These are phyloP conservation scores for Alliaria petiolata DNA, from an alignment of 345 rosid species.

Conservation along the genomic window DNA sequence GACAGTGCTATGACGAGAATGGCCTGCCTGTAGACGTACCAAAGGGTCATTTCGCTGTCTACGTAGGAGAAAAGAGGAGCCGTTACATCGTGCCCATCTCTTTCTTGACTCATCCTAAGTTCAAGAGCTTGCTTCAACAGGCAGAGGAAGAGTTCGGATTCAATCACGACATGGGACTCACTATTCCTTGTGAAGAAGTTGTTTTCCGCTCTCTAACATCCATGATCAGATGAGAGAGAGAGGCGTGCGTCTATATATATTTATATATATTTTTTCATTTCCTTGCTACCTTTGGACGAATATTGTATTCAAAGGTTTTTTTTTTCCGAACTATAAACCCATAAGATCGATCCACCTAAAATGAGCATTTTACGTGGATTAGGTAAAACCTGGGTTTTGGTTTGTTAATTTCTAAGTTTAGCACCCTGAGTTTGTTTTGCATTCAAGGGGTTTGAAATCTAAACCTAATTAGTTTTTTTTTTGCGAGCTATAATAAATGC, in stretches of 20 bases:
- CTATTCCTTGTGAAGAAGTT: constrained; percentile 93
- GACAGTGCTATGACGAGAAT: constrained; percentile 41
- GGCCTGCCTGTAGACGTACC: constrained; percentile 83
- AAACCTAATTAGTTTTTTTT: neutral
- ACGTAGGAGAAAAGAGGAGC: constrained; percentile 77
- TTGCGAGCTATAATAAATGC: neutral
- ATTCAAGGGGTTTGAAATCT: neutral
- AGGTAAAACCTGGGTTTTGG: constrained; percentile 12
- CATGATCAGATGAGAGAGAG: constrained; percentile 49
- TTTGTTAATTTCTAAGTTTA: constrained; percentile 13
- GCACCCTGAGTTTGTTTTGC: neutral
- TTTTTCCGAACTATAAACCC: constrained; percentile 17
- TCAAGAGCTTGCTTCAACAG: constrained; percentile 66
- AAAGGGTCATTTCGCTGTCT: constrained; percentile 88
- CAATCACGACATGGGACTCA: constrained; percentile 86
- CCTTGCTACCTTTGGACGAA: constrained; percentile 8
- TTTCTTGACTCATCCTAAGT: constrained; percentile 68
- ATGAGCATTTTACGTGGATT: constrained; percentile 10
- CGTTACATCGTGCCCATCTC: constrained; percentile 94
- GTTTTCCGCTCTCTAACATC: constrained; percentile 85
- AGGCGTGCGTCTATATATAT: neutral
- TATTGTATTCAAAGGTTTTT: constrained; percentile 9
- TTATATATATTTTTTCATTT: neutral
- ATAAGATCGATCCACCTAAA: constrained; percentile 9
- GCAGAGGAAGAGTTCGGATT: constrained; percentile 98